These are phyloP conservation scores for Colletotrichum sp. DNA, from an alignment of 2,329 filamentous ascomycete genomes.

Conservation along the genomic window DNA sequence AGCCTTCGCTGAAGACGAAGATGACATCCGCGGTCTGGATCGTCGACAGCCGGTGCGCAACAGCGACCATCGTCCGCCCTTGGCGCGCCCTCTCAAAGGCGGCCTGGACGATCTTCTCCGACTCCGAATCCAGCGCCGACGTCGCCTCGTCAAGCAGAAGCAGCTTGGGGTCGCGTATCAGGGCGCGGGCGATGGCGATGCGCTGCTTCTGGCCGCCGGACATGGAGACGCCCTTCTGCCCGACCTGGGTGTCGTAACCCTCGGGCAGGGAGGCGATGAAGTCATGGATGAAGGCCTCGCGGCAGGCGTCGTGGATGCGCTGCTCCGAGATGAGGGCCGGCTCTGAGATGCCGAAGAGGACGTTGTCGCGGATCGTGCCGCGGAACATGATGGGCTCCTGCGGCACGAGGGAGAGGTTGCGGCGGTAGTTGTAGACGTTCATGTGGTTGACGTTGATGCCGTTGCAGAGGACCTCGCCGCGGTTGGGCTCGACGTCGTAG, in stretches of 20 bases:
- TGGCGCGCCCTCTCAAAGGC: constrained; percentile 30
- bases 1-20: constrained; percentile 46
- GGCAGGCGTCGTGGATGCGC: constrained; percentile 31
- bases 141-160: constrained; percentile 65
- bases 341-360: constrained; percentile 44
- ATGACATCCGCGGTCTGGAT: constrained; percentile 50
- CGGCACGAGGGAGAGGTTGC: constrained; percentile 50
- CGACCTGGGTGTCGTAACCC: constrained; percentile 51
- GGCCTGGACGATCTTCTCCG: constrained; percentile 57
- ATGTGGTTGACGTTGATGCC: constrained; percentile 37
- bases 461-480: constrained; percentile 43
- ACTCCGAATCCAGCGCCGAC: constrained; percentile 58
- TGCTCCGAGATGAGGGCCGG: constrained; percentile 36
- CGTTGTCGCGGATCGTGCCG: constrained; percentile 53
- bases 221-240: constrained; percentile 62
- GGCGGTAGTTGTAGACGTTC: constrained; percentile 45
- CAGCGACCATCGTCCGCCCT: constrained; percentile 40
- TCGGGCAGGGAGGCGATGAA: constrained; percentile 56
- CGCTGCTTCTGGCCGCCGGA: constrained; percentile 63
- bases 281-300: constrained; percentile 59
- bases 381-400: constrained; percentile 58
- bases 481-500: constrained; percentile 53
- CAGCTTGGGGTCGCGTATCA: constrained; percentile 55
- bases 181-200: constrained; percentile 58
- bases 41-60: constrained; percentile 47